These are phyloP conservation scores for Protostelium mycophagum DNA, from an alignment of 78 protist genomes.

Conservation along the genomic window DNA sequence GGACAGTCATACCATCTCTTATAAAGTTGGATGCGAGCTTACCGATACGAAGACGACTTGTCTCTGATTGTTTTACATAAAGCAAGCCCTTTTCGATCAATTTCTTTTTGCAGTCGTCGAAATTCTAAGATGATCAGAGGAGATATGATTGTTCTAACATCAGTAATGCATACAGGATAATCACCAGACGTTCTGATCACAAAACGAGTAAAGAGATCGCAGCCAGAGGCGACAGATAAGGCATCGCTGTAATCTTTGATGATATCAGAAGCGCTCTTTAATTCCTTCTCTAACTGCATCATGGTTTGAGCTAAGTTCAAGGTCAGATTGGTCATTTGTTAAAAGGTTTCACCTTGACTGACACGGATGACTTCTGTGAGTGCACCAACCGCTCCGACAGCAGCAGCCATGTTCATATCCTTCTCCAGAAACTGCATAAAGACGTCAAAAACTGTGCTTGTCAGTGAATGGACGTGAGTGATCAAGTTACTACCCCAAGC, in stretches of 20 bases:
- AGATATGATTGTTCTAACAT: neutral
- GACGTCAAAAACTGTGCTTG: neutral
- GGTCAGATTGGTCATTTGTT: neutral
- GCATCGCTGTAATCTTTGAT: constrained; percentile 34
- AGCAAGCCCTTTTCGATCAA: constrained; percentile 69
- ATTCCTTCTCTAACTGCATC: constrained; percentile 69
- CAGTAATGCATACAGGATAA: constrained; percentile 40
- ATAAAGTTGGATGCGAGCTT: constrained; percentile 66
- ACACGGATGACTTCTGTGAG: constrained; percentile 50
- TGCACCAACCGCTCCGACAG: constrained; percentile 43
- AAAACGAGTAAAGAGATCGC: constrained; percentile 66
- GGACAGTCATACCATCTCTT: constrained; percentile 69
- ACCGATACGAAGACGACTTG: constrained; percentile 57
- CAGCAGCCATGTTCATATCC: constrained; percentile 16
- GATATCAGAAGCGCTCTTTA: constrained; percentile 27
- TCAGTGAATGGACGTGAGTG: neutral
- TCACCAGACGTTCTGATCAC: constrained; percentile 69
- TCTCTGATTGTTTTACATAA: constrained; percentile 21
- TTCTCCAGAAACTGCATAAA: neutral
- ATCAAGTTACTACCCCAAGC: neutral
- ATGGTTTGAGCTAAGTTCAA: constrained; percentile 51
- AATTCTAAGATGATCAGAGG: constrained; percentile 25
- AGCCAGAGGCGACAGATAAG: constrained; percentile 66
- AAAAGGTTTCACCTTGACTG: neutral
- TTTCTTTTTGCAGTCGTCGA: constrained; percentile 36